Evolutionary conservation across 805 yeast genomes (phyloP).

Genomic region (Pichia exigua): DNA sequence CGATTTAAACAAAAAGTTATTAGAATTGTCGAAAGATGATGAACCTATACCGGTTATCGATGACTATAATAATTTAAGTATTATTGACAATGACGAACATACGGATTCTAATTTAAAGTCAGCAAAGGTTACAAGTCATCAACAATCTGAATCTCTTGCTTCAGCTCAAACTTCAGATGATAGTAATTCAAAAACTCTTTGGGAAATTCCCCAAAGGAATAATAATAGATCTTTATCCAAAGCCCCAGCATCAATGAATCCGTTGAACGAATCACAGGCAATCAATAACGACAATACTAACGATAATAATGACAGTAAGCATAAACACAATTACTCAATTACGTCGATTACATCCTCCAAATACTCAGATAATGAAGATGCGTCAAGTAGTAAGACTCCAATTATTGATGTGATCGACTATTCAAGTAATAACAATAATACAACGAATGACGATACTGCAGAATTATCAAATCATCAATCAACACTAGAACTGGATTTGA

Average conservation of each 20-base stretch:
- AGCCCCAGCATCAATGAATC: neutral
- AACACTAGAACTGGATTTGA: neutral
- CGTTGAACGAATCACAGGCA: neutral
- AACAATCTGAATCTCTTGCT: neutral
- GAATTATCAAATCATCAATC: neutral
- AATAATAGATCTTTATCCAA: constrained; percentile 14
- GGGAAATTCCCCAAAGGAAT: constrained; percentile 24
- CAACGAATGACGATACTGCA: neutral
- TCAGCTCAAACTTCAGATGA: neutral
- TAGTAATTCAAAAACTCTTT: constrained; percentile 6
- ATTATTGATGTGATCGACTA: neutral
- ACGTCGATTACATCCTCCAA: constrained; percentile 11
- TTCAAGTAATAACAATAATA: neutral
- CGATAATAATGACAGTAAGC: neutral
- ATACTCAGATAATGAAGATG: constrained; percentile 3
- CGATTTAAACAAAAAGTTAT: constrained; percentile 4
- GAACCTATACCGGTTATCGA: neutral
- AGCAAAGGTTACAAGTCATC: neutral
- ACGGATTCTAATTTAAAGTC: neutral
- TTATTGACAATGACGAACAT: neutral
- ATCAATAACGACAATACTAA: neutral
- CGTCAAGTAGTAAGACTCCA: neutral
- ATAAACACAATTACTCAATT: neutral
- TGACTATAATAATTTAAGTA: neutral
- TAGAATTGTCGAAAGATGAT: neutral